Conservation (phyloP, 352 stramenopile genomes). For the Phytophthora ramorum region DNA sequence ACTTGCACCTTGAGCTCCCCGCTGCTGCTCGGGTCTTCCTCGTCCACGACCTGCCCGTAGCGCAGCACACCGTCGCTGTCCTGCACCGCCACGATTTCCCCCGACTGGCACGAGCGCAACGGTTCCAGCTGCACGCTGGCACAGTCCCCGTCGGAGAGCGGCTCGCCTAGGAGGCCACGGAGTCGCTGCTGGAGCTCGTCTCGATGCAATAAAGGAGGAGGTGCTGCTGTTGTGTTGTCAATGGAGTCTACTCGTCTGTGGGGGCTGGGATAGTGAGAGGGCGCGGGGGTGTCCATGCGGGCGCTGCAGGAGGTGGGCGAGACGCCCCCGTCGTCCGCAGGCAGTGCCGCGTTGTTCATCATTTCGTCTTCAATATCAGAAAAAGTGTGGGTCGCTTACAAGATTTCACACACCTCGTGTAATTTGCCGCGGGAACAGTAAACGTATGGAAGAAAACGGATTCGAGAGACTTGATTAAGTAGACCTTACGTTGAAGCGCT, state of each 20-base stretch:
- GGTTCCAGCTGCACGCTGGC: constrained; percentile 38
- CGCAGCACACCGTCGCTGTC: constrained; percentile 32
- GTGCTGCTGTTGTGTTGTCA: background rate
- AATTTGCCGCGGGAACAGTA: background rate
- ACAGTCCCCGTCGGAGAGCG: constrained; percentile 39
- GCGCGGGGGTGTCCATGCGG: constrained; percentile 1
- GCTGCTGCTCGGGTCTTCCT: constrained; percentile 26
- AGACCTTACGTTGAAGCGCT: background rate
- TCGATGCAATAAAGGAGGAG: background rate
- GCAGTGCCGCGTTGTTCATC: constrained; percentile 21
- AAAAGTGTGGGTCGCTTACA: too few relatives aligned
- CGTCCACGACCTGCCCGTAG: constrained; percentile 49
- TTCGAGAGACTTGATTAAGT: background rate
- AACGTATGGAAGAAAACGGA: background rate
- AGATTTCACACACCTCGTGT: background rate
- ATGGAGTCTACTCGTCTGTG: background rate
- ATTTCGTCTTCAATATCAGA: constrained; percentile 26
- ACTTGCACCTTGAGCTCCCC: constrained; percentile 55
- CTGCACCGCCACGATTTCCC: constrained; percentile 60
- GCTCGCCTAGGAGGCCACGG: constrained; percentile 37
- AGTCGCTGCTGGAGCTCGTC: constrained; percentile 31
- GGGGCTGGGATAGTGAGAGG: background rate
- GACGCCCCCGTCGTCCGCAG: constrained; percentile 6
- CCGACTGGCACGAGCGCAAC: constrained; percentile 45
- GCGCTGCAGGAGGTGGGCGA: constrained; percentile 21